Conservation (phyloP, 108 stramenopile genomes). For the Cyclotella choctawhatcheeana region DNA sequence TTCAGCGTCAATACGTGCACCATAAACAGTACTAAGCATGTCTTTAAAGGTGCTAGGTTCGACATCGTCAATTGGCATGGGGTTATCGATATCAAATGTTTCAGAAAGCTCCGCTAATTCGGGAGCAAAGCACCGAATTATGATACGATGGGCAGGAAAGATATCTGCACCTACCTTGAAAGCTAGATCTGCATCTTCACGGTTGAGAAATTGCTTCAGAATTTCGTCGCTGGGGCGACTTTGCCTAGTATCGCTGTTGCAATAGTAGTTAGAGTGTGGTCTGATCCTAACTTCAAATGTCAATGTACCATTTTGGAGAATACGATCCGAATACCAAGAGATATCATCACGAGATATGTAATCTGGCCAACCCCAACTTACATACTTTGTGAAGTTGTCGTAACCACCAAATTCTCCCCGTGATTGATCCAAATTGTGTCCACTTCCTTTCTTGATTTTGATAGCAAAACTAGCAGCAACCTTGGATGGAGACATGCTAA, state of each 20-base stretch:
- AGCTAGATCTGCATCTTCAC: not conserved
- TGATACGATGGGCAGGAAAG: constrained; percentile 9
- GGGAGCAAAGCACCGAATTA: not conserved
- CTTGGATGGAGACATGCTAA: not conserved
- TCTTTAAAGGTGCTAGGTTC: not conserved
- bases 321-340: not conserved
- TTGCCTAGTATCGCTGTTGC: not conserved
- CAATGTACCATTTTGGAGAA: not conserved
- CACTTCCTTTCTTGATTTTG: not conserved
- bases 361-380: not conserved
- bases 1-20: no score
- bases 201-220: not conserved
- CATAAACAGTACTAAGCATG: constrained; percentile 18
- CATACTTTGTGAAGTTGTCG: no score
- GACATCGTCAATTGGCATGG: constrained; percentile 8
- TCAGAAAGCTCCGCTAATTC: constrained; percentile 8
- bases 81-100: not conserved
- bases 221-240: not conserved
- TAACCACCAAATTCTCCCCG: no score
- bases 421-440: not conserved
- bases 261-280: not conserved
- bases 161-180: not conserved
- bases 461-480: not conserved
- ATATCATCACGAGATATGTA: not conserved
- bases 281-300: not conserved